Evolutionary conservation across 768 basidiomycete genomes (phyloP).

Genomic region (Xerocomellus amylosporus): DNA sequence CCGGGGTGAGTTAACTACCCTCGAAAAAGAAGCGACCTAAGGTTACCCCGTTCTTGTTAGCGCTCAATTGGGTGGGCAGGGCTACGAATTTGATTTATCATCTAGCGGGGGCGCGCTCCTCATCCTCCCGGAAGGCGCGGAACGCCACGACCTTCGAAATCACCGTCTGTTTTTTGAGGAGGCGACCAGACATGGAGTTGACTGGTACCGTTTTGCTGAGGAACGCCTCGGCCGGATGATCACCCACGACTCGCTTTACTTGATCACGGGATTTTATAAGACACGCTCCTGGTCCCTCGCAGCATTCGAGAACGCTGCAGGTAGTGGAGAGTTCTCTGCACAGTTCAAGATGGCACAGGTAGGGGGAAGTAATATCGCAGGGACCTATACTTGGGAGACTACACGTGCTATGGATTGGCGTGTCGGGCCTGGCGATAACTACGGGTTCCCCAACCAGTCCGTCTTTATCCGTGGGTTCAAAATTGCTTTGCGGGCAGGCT

Average conservation of each 20-base stretch:
- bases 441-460: conserved; percentile 18
- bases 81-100: conserved; percentile 11
- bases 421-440: background rate
- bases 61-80: background rate
- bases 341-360: conserved; percentile 8
- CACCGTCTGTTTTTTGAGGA: conserved; percentile 13
- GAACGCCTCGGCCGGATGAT: conserved; percentile 8
- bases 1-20: background rate
- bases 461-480: conserved; percentile 30
- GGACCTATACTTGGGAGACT: conserved; percentile 10
- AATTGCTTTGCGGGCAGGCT: conserved; percentile 8
- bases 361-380: background rate
- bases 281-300: conserved; percentile 30
- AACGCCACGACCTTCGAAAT: conserved; percentile 23
- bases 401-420: conserved; percentile 9
- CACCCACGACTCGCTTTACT: conserved; percentile 19
- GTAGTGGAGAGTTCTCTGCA: background rate
- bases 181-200: conserved; percentile 15
- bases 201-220: conserved; percentile 29
- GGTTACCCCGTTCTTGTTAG: background rate
- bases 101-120: conserved; percentile 30
- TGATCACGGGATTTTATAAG: conserved; percentile 21
- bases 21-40: background rate
- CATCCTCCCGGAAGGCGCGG: conserved; percentile 32
- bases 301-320: conserved; percentile 1